Conservation (phyloP, 176 grass and related monocot species). For the Elymus sibiricus region DNA sequence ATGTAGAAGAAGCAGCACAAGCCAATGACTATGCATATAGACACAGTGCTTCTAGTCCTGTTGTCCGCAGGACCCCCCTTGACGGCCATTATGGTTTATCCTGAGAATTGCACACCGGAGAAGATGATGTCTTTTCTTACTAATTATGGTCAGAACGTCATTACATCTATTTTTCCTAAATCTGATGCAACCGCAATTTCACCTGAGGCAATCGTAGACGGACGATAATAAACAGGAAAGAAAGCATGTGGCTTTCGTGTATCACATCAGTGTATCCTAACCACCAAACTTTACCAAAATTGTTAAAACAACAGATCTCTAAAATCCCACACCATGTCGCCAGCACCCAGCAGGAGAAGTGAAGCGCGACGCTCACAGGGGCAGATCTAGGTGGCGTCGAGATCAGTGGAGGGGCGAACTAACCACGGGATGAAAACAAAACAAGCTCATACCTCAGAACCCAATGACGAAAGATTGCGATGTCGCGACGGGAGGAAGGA, state of each 20-base stretch:
- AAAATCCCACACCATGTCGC: not conserved
- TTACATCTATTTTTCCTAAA: not conserved
- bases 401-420: not conserved
- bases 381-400: not conserved
- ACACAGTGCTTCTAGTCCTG: constrained; percentile 71
- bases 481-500: not conserved
- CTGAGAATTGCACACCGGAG: constrained; percentile 14
- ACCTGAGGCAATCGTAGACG: constrained; percentile 10
- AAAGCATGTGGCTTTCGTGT: not conserved
- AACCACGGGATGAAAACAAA: not conserved
- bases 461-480: not conserved
- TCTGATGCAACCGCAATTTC: not conserved
- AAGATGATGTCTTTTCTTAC: not conserved
- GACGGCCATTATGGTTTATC: constrained; percentile 49
- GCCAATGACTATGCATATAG: constrained; percentile 65
- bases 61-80: constrained; percentile 58
- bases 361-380: not conserved
- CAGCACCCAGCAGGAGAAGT: not conserved
- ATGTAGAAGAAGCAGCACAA: constrained; percentile 98
- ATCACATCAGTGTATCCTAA: constrained; percentile 24
- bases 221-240: not conserved
- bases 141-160: not conserved
- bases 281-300: constrained; percentile 16
- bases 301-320: constrained; percentile 19
- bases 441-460: not conserved